Conservation (phyloP, 495 filamentous ascomycete genomes). For the Trichoderma gamsii region DNA sequence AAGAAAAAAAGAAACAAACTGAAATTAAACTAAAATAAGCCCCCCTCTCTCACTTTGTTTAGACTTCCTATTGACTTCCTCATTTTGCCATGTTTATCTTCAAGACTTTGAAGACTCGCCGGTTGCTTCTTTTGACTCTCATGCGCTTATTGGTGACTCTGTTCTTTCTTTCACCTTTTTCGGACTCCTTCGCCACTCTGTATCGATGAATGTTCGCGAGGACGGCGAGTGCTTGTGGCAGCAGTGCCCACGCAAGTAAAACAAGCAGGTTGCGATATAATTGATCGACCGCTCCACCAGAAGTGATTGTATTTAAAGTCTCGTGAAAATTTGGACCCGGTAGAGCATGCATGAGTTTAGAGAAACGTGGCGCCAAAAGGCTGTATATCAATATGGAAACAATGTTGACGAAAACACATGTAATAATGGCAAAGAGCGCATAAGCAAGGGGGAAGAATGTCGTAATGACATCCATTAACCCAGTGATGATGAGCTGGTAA, state of each 20-base stretch:
- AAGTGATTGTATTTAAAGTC: background rate
- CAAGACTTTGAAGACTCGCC: no score
- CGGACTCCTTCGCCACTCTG: background rate
- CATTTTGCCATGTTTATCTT: no score
- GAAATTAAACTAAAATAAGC: no score
- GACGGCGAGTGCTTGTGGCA: background rate
- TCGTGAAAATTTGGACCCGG: background rate
- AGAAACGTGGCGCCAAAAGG: background rate
- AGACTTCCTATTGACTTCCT: no score
- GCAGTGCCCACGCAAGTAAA: background rate
- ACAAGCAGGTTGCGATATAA: background rate
- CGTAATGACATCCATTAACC: background rate
- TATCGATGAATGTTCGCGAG: background rate
- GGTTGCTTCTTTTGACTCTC: no score
- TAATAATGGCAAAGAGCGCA: background rate
- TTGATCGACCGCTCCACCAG: background rate
- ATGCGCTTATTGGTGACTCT: background rate
- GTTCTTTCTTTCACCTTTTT: background rate
- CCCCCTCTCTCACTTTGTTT: no score
- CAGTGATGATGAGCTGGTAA: background rate
- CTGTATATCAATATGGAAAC: background rate
- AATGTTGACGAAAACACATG: background rate
- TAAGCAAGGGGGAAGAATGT: background rate
- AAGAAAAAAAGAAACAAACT: no score
- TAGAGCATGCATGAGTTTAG: background rate